phyloP scores from a whole-genome alignment of 2,329 filamentous ascomycete genomes.

The Ceratocystis smalleyi region DNA sequence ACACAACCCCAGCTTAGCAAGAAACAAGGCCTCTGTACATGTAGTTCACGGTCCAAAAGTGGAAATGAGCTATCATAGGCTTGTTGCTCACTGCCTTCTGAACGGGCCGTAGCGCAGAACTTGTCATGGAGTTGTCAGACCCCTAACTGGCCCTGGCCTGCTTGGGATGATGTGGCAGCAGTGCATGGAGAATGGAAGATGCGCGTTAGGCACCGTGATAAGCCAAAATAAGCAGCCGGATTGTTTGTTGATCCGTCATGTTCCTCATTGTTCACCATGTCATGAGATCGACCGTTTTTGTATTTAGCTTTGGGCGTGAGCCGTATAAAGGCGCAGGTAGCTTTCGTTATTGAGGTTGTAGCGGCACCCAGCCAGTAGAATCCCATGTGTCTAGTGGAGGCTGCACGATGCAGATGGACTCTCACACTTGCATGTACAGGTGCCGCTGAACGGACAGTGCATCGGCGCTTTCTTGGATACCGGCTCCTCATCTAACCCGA shows the following conservation, averaged over 20 bases:
- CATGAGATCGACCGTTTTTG: neutral
- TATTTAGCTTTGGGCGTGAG: neutral
- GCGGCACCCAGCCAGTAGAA: neutral
- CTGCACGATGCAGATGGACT: neutral
- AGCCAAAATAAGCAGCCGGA: neutral
- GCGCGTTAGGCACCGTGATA: neutral
- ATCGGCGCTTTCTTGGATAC: neutral
- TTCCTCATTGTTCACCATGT: neutral
- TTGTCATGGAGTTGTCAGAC: constrained; percentile 3
- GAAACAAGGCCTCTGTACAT: neutral
- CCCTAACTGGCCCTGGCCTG: neutral
- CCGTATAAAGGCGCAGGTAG: too few species aligned
- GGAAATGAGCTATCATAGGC: neutral
- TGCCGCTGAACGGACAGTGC: neutral
- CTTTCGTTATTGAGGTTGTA: too few species aligned
- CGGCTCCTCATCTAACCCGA: constrained; percentile 2
- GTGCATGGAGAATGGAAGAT: neutral
- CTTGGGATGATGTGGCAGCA: constrained; percentile 5
- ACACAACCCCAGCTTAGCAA: neutral
- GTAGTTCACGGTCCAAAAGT: neutral
- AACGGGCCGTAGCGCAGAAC: neutral
- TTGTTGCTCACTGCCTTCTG: neutral
- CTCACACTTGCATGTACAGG: neutral
- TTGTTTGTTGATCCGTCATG: neutral
- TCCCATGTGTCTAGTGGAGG: neutral